Evolutionary conservation across 1,284 basidiomycete species (phyloP), one percentile per base, ranked within the genome.

Genomic region (Bjerkandera adusta): DNA sequence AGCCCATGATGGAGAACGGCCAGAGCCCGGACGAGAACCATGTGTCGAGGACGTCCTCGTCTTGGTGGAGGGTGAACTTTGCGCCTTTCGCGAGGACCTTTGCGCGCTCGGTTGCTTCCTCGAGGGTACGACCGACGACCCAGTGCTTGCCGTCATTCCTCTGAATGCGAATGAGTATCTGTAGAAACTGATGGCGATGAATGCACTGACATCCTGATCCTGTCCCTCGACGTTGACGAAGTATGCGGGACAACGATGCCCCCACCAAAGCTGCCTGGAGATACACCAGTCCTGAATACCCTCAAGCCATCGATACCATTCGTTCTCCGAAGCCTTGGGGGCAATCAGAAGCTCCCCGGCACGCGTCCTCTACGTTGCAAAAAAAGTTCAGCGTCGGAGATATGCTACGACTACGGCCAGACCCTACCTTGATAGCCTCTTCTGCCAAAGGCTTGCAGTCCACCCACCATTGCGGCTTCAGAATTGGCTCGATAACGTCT

Each of bases 381-480:
- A n/a, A 13, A 10, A 22, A 5, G n/a, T n/a, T n/a, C n/a, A n/a
- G n/a, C n/a, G n/a, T n/a, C n/a, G n/a, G n/a, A n/a, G n/a, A n/a
- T n/a, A n/a, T n/a, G n/a, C n/a, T n/a, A n/a, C n/a, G n/a, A n/a
- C n/a, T n/a, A n/a, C n/a, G n/a, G n/a, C n/a, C n/a, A n/a, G n/a
- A n/a, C n/a, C n/a, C n/a, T 49, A 90, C 91, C 73, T 85, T 84
- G 62, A 97, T 79, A 12, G 89, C 92, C 57, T 94, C 92, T 52
- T 94, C 87, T 0, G 96, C 94, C 45, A 99, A 76, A 1, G 90
- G 89, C 65, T 92, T 85, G 74, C 93, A 97, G 68, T 88, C 85
- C 40, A 99, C 90, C 95, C 95, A 99, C 97, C 97, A 99, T 65
- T 99, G 97, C 0, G 97, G 97, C 70, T 98, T 99, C 63, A 99